Conservation (phyloP, 148 eudicot species). For the Rhododendron henanense region DNA sequence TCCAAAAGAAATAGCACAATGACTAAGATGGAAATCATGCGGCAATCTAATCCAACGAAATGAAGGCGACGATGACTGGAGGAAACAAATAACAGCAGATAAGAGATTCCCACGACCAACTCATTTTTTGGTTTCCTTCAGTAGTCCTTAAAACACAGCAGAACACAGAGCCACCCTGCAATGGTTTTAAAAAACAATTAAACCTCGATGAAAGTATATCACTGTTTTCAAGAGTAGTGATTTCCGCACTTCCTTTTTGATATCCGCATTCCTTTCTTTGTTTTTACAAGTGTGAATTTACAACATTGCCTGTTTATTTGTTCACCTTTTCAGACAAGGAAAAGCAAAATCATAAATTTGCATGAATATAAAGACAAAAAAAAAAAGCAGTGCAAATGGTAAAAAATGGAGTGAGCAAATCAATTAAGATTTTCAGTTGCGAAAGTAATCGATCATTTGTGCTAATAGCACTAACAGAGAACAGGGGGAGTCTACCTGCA, state of each 20-base stretch:
- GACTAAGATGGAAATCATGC: background rate
- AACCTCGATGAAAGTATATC: background rate
- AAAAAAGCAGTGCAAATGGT: background rate
- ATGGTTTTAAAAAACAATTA: background rate
- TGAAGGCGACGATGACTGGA: background rate
- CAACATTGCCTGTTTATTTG: background rate
- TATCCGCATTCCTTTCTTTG: background rate
- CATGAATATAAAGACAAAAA: background rate
- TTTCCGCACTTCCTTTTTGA: background rate
- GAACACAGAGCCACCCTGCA: constrained; percentile 14
- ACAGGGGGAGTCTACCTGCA: background rate
- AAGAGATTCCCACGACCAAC: background rate
- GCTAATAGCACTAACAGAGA: background rate
- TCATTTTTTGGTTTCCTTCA: background rate
- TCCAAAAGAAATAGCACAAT: background rate
- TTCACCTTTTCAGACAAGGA: background rate
- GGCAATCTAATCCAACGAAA: background rate
- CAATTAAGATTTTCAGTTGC: background rate
- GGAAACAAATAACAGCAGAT: background rate
- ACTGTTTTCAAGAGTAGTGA: background rate
- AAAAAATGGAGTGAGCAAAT: background rate
- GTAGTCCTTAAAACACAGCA: background rate
- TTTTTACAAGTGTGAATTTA: background rate
- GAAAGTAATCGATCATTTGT: background rate
- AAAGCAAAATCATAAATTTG: background rate